Conservation (phyloP, 768 basidiomycete species). For the Boletus eberwhitei region DNA sequence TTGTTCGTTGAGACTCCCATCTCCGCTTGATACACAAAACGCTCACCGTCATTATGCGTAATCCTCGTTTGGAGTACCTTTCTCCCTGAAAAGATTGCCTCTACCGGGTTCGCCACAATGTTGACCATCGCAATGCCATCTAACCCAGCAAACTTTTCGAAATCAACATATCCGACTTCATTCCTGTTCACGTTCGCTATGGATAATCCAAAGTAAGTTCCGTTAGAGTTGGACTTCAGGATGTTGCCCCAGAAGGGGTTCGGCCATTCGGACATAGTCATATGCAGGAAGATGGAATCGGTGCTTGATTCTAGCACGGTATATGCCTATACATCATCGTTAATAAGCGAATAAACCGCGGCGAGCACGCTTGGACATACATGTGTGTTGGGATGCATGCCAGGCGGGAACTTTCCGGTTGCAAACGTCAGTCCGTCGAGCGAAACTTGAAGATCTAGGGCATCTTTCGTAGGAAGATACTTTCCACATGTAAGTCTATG, state of each 20-base stretch:
- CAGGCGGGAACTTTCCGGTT: conserved; percentile 84
- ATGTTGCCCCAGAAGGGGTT: conserved; percentile 86
- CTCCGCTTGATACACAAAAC: neutral
- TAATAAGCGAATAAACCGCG: neutral
- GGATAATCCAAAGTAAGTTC: conserved; percentile 91
- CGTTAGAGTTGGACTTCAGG: conserved; percentile 96
- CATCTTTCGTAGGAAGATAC: conserved; percentile 50
- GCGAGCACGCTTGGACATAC: conserved; percentile 42
- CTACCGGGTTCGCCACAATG: conserved; percentile 75
- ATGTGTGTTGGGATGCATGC: conserved; percentile 85
- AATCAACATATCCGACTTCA: conserved; percentile 83
- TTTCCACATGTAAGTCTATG: conserved; percentile 31
- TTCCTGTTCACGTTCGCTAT: conserved; percentile 91
- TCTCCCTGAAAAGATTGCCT: conserved; percentile 63
- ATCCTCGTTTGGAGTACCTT: conserved; percentile 85
- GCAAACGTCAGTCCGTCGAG: conserved; percentile 87
- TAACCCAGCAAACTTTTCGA: conserved; percentile 94
- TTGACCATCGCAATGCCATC: conserved; percentile 96
- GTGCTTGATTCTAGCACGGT: conserved; percentile 95
- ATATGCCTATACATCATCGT: conserved; percentile 59
- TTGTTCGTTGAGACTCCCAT: neutral
- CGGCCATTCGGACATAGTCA: conserved; percentile 81
- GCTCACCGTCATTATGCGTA: conserved; percentile 92
- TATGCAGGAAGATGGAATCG: conserved; percentile 89
- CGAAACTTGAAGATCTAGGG: conserved; percentile 87